These are phyloP conservation scores for Neurospora sp. DNA, from an alignment of 495 filamentous ascomycete species.

Conservation along the genomic window DNA sequence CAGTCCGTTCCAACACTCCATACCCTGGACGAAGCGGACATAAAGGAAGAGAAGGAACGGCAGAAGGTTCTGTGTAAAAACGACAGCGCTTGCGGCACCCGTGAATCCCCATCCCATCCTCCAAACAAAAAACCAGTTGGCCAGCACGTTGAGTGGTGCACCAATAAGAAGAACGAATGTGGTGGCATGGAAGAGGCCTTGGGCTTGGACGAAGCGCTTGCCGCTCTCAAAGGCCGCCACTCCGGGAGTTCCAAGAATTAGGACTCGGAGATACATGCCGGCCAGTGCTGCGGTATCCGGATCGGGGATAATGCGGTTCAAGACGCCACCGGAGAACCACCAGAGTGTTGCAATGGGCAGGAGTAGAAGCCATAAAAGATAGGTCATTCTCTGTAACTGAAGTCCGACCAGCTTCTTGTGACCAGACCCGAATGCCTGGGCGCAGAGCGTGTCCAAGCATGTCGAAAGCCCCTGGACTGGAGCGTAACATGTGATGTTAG, in stretches of 20 bases:
- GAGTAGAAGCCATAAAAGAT: slow-evolving; percentile 51
- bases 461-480: slow-evolving; percentile 63
- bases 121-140: slow-evolving; percentile 66
- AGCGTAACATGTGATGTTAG: slow-evolving; percentile 62
- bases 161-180: slow-evolving; percentile 56
- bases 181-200: slow-evolving; percentile 59
- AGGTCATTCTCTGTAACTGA: slow-evolving; percentile 61
- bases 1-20: slow-evolving; percentile 81
- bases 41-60: slow-evolving; percentile 67
- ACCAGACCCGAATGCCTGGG: slow-evolving; percentile 65
- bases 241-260: slow-evolving; percentile 56
- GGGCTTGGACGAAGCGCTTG: slow-evolving; percentile 64
- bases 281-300: slow-evolving; percentile 50
- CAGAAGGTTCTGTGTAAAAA: slow-evolving; percentile 72
- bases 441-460: slow-evolving; percentile 61
- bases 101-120: slow-evolving; percentile 66
- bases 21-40: slow-evolving; percentile 62
- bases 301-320: slow-evolving; percentile 50
- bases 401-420: slow-evolving; percentile 59
- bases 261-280: slow-evolving; percentile 55
- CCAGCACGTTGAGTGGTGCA: slow-evolving; percentile 53
- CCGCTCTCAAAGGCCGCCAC: slow-evolving; percentile 60
- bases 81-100: slow-evolving; percentile 77
- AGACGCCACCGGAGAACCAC: slow-evolving; percentile 44
- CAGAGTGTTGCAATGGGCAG: slow-evolving; percentile 55